Evolutionary conservation across 345 rosid genomes (phyloP), one percentile per base, ranked within the genome.

Genomic region (Linum lewisii): DNA sequence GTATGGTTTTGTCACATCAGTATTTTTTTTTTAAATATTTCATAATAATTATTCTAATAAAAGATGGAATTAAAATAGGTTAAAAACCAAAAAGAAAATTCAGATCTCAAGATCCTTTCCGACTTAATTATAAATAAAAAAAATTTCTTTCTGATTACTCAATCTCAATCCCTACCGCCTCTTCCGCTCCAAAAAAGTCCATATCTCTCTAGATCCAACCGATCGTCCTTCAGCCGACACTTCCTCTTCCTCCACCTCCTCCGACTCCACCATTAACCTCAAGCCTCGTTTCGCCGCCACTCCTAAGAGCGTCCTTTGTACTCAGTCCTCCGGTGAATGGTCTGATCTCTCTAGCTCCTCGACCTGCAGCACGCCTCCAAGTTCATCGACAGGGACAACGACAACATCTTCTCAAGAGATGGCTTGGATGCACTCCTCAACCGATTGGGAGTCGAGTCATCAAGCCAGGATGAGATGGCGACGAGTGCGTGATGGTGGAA

Each of bases 251-350:
- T n/a, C n/a, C n/a, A n/a, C n/a, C n/a, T n/a, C n/a, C n/a, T n/a
- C n/a, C n/a, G n/a, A n/a, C n/a, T n/a, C n/a, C n/a, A n/a, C n/a
- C n/a, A n/a, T n/a, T n/a, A n/a, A n/a, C n/a, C 67, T 7, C 57
- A 76, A 77, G 25, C n/a, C 59, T 15, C 29, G 21, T 19, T 64
- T 59, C 5, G 57, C 61, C 5, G 59, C 72, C 0, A 93, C 97
- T 2, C 96, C 99, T 2, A 73, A 86, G 58, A 87, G 85, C 60
- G 95, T 93, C 23, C 69, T 89, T 44, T 85, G n/a, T 19, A 8
- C 24, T 19, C 54, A 16, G 2, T 47, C 26, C 7, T n/a, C n/a
- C 29, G 62, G 66, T 22, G 77, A 79, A 45, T 78, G n/a, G 20
- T 73, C 54, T 7, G 68, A 68, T 51, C 25, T 75, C 0, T 63